Conservation (phyloP, 163 green algal genomes). For the Prototheca cutis region DNA sequence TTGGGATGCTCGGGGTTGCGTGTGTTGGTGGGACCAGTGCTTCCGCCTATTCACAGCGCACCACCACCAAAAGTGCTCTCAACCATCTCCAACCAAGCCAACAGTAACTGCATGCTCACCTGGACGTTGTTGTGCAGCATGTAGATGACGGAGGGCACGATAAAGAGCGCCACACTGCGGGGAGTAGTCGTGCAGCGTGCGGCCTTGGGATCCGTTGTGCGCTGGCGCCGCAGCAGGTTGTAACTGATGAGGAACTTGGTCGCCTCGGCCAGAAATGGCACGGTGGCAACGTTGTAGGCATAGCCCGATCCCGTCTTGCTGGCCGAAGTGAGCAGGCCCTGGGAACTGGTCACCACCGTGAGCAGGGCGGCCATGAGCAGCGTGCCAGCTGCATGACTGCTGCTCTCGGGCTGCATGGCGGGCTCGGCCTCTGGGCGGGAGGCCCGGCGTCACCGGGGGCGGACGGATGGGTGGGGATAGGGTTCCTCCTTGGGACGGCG, state of each 20-base stretch:
- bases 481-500: no score
- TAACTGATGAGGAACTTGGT: conserved; percentile 41
- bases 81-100: no score
- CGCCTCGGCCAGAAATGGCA: conserved; percentile 53
- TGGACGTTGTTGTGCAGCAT: conserved; percentile 59
- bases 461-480: no score
- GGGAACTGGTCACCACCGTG: conserved; percentile 29
- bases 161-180: conserved; percentile 33
- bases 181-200: conserved; percentile 24
- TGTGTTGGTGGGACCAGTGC: no score
- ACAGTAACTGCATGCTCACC: no score
- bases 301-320: conserved; percentile 36
- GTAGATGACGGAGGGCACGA: conserved; percentile 54
- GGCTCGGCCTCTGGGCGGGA: no score
- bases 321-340: conserved; percentile 43
- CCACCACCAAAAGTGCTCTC: no score
- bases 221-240: conserved; percentile 24
- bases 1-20: no score
- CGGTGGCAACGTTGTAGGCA: conserved; percentile 52
- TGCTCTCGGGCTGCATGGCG: not conserved
- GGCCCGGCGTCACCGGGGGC: no score
- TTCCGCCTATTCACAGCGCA: no score
- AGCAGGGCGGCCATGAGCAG: conserved; percentile 29
- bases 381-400: conserved; percentile 5
- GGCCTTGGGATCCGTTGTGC: conserved; percentile 3